Evolutionary conservation across 768 basidiomycete genomes (phyloP), one percentile per base, ranked within the genome.

Genomic region (Russula compacta): DNA sequence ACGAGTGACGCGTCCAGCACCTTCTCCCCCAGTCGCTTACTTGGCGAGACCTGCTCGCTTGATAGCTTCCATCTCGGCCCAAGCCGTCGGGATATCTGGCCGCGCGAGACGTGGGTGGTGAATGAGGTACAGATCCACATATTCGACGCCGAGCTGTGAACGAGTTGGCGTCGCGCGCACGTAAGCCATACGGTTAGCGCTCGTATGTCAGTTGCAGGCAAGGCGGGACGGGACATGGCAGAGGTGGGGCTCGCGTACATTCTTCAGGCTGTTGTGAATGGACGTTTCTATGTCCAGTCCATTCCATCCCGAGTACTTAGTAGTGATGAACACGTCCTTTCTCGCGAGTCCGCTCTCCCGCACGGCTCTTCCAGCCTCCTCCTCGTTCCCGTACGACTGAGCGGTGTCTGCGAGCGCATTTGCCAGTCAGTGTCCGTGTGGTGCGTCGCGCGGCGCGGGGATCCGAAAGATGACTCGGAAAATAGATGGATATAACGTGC

Each of bases 61-160:
- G 56, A 86, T 64, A 17, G 76, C 75, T 67, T 87, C 86, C 76
- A 89, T 80, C 68, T 83, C 73, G 35, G 72, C 77, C 86, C 87
- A 89, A 2, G 76, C 76, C 40, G 78, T 81, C 1, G 81, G 79
- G 40, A 85, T 84, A 64, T 86, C 82, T 1, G 83, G 82, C 21
- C 71, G 65, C 9, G 81, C 83, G 19, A 82, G 71, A 4, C 74
- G 67, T 7, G 85, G 85, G 57, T 70, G 66, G 69, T 89, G 86
- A 50, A 89, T 83, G 44, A 89, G 79, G 70, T 89, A 89, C 42
- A 89, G 70, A 70, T 91, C 86, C 12, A 89, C 79, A 64, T 84
- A 85, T 1, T 75, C 67, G 5, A 89, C 74, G 0, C 83, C 85
- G 21, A 88, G 77, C 86, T 87, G 64, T 12, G 14, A 36, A 33